Percentiles rank a stretch among this genome's conserved stretches.
These are phyloP conservation scores for Boletus smithii DNA, from an alignment of 1,284 basidiomycete species.

Conservation along the genomic window DNA sequence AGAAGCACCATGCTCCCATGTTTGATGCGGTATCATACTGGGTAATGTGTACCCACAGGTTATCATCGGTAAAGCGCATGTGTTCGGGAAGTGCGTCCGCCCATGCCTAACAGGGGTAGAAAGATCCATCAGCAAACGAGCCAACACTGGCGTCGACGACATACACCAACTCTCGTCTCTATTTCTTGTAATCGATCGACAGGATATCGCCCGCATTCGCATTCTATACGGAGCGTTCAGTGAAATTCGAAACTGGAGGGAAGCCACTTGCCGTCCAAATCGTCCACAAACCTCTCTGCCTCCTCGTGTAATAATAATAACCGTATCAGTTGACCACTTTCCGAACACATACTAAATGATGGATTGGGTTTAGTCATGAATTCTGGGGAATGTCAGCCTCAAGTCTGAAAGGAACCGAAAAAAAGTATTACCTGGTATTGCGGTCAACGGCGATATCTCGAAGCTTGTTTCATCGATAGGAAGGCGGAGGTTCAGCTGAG, in stretches of 20 bases:
- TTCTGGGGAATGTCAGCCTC: constrained; percentile 41
- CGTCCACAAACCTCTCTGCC: constrained; percentile 49
- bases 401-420: constrained; percentile 1
- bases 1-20: constrained; percentile 74
- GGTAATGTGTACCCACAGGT: constrained; percentile 59
- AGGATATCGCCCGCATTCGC: constrained; percentile 23
- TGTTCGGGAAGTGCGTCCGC: constrained; percentile 58
- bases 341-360: constrained; percentile 41
- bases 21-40: constrained; percentile 77
- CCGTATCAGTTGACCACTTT: constrained; percentile 69
- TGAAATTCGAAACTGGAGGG: neutral
- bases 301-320: constrained; percentile 59
- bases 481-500: constrained; percentile 59
- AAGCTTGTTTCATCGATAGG: constrained; percentile 77
- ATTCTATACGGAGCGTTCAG: constrained; percentile 19
- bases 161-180: constrained; percentile 26
- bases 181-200: constrained; percentile 25
- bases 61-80: constrained; percentile 65
- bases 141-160: constrained; percentile 6
- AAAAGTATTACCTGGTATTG: constrained; percentile 51
- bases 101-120: constrained; percentile 51
- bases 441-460: constrained; percentile 60
- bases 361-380: constrained; percentile 61
- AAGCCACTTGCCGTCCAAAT: constrained; percentile 26
- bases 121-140: constrained; percentile 6